These are phyloP conservation scores for Russula sp. DNA, from an alignment of 768 basidiomycete genomes.

Conservation along the genomic window DNA sequence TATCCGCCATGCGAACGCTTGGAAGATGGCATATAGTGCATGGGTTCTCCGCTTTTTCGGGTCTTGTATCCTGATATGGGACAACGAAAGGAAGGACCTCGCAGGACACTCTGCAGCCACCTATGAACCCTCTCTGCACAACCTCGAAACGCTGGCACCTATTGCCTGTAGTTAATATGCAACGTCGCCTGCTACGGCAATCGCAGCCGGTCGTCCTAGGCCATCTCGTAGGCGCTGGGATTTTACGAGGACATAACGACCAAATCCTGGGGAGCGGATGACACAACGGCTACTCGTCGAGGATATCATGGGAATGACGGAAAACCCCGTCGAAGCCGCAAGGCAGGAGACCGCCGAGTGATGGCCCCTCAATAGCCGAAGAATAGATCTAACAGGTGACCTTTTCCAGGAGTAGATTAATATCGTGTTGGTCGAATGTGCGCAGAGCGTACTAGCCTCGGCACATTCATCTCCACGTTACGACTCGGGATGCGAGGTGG, in stretches of 20 bases:
- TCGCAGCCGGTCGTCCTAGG: too few species aligned
- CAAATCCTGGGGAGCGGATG: conserved; percentile 37
- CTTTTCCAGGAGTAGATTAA: neutral
- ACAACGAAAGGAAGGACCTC: conserved; percentile 38
- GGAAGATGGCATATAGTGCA: conserved; percentile 30
- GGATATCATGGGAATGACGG: conserved; percentile 34
- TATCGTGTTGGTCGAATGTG: neutral
- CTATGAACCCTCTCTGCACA: conserved; percentile 31
- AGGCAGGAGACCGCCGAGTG: conserved; percentile 27
- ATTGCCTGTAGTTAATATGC: conserved; percentile 39
- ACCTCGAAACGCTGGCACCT: neutral
- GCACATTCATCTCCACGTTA: neutral
- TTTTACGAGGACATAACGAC: conserved; percentile 41
- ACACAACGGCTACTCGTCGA: conserved; percentile 36
- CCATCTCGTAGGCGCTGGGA: conserved; percentile 36
- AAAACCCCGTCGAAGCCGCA: conserved; percentile 41
- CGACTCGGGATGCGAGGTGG: neutral
- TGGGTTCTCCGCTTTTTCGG: neutral
- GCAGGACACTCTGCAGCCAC: conserved; percentile 43
- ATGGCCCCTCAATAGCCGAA: neutral
- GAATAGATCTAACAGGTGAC: neutral
- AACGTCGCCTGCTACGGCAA: too few species aligned
- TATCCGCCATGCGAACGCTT: too few species aligned
- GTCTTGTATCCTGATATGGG: neutral
- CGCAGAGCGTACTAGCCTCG: neutral